These are phyloP conservation scores for Ramularia endophylla DNA, from an alignment of 2,329 filamentous ascomycete species.

Conservation along the genomic window DNA sequence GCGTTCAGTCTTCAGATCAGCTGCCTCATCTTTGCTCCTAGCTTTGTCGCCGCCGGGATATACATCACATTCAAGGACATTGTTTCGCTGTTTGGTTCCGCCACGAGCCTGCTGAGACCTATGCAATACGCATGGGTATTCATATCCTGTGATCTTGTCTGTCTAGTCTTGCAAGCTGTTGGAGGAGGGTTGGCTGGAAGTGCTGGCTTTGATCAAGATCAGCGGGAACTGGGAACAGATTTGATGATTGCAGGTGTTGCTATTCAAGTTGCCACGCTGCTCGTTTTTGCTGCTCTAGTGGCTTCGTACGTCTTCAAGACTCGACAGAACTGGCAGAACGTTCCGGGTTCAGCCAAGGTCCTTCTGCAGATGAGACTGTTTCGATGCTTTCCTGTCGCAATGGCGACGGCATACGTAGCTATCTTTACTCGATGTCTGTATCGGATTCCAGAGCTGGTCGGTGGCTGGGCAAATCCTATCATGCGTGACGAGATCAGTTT, in stretches of 20 bases:
- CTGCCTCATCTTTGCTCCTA: constrained; percentile 38
- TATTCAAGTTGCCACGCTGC: constrained; percentile 55
- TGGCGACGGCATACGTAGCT: constrained; percentile 8
- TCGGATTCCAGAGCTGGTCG: constrained; percentile 18
- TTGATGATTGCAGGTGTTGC: constrained; percentile 61
- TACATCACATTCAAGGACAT: constrained; percentile 45
- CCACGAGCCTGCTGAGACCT: constrained; percentile 37
- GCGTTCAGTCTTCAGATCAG: constrained; percentile 39
- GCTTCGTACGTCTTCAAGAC: constrained; percentile 1
- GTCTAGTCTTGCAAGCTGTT: constrained; percentile 54
- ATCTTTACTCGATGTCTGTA: constrained; percentile 18
- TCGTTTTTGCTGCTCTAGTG: constrained; percentile 44
- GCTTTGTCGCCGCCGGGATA: constrained; percentile 41
- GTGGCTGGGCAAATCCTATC: constrained; percentile 14
- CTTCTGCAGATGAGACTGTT: constrained; percentile 5
- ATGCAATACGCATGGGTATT: constrained; percentile 45
- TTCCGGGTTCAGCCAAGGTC: background rate
- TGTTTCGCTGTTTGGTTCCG: constrained; percentile 37
- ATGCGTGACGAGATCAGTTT: constrained; percentile 17
- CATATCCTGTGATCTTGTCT: constrained; percentile 48
- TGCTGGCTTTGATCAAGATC: constrained; percentile 15
- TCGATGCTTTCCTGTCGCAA: constrained; percentile 9
- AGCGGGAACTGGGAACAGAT: constrained; percentile 45
- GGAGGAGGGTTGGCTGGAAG: constrained; percentile 43
- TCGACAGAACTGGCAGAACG: background rate